These are phyloP conservation scores for Ramichloridium luteum DNA, from an alignment of 2,329 filamentous ascomycete genomes.

Conservation along the genomic window DNA sequence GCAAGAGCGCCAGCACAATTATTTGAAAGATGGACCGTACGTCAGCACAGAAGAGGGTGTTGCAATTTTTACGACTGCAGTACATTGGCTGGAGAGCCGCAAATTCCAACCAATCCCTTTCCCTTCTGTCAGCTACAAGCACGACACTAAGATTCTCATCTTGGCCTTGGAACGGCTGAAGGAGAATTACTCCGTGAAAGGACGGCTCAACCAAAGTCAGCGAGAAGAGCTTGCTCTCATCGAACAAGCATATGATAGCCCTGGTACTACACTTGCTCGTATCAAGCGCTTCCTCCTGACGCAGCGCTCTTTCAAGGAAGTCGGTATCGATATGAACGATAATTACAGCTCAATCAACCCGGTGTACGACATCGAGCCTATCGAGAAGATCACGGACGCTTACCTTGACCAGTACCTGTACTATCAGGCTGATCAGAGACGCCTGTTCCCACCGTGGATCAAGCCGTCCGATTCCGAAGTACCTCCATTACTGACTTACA, in stretches of 20 bases:
- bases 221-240: constrained; percentile 93
- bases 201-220: constrained; percentile 90
- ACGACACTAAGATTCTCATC: constrained; percentile 97
- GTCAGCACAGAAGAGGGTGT: constrained; percentile 97
- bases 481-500: constrained; percentile 85
- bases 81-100: constrained; percentile 95
- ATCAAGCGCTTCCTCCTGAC: constrained; percentile 98
- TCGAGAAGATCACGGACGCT: constrained; percentile 98
- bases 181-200: constrained; percentile 96
- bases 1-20: constrained; percentile 97
- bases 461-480: constrained; percentile 98
- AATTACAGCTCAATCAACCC: constrained; percentile 99
- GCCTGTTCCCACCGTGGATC: constrained; percentile 97
- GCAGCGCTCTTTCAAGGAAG: constrained; percentile 96
- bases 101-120: constrained; percentile 99
- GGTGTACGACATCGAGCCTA: constrained; percentile 96
- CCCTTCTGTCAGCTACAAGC: constrained; percentile 97
- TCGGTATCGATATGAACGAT: constrained; percentile 99
- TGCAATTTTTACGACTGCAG: constrained; percentile 95
- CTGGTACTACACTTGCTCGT: constrained; percentile 84
- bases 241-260: constrained; percentile 95
- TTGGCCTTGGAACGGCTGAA: constrained; percentile 83
- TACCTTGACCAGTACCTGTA: constrained; percentile 97
- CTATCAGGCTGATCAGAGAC: constrained; percentile 96
- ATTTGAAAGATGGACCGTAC: constrained; percentile 98